Conservation (phyloP, 2,329 filamentous ascomycete species). For the Epichloe gansuensis region DNA sequence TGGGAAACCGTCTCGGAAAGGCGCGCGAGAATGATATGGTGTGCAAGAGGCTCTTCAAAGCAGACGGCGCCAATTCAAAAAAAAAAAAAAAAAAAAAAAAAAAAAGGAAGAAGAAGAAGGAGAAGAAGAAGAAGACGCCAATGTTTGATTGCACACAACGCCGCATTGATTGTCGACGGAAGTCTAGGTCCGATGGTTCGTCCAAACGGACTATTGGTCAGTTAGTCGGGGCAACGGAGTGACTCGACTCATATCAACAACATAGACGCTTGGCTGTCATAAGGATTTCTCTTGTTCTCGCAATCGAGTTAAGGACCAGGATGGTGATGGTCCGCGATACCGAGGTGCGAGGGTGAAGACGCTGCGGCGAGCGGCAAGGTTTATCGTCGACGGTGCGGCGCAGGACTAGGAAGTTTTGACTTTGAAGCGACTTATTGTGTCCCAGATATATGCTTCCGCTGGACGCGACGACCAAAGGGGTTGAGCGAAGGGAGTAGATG, state of each 20-base stretch:
- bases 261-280: neutral
- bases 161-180: neutral
- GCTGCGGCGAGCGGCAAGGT: neutral
- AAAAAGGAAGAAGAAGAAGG: too few species aligned
- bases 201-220: neutral
- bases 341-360: neutral
- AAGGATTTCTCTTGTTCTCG: neutral
- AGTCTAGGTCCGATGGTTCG: neutral
- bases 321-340: neutral
- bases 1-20: neutral
- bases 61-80: slow-evolving; percentile 3
- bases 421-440: neutral
- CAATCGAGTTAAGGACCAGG: neutral
- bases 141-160: neutral
- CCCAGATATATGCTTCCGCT: neutral
- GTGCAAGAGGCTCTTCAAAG: neutral
- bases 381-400: neutral
- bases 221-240: neutral
- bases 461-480: neutral
- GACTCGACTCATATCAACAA: neutral
- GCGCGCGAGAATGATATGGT: neutral
- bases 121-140: neutral
- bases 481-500: neutral
- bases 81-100: neutral
- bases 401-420: neutral